Conservation (phyloP, 345 rosid species). For the Eucalyptus curtisii region DNA sequence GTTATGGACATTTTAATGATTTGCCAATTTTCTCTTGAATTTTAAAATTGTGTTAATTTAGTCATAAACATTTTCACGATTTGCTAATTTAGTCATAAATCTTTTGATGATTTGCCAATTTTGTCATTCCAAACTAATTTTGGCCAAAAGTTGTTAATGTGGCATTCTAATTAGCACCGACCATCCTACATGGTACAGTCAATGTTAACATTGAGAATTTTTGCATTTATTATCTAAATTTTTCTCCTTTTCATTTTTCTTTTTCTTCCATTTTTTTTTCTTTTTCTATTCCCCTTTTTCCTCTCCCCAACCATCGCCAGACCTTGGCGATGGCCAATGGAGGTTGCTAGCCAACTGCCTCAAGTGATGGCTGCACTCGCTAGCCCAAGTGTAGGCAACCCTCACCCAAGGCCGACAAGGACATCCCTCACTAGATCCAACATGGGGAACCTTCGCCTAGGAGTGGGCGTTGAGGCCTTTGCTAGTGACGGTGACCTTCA, state of each 20-base stretch:
- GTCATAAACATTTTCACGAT: background rate
- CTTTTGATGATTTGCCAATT: background rate
- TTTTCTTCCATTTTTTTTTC: no score
- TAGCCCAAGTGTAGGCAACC: background rate
- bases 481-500: background rate
- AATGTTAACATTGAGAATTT: no score
- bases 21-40: background rate
- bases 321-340: background rate
- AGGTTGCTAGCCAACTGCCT: no score
- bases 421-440: background rate
- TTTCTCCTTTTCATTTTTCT: no score
- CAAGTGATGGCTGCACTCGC: background rate
- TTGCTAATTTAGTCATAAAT: no score
- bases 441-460: background rate
- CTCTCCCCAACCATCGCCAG: background rate
- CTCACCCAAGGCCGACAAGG: rapidly evolving
- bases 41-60: no score
- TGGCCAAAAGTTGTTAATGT: background rate
- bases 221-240: no score
- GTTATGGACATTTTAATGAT: background rate
- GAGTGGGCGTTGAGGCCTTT: background rate
- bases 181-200: rapidly evolving
- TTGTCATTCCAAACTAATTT: no score
- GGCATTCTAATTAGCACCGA: no score
- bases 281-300: background rate